Evolutionary conservation across 176 grass and related monocot species (phyloP).

Genomic region (Hordeum vulgare): DNA sequence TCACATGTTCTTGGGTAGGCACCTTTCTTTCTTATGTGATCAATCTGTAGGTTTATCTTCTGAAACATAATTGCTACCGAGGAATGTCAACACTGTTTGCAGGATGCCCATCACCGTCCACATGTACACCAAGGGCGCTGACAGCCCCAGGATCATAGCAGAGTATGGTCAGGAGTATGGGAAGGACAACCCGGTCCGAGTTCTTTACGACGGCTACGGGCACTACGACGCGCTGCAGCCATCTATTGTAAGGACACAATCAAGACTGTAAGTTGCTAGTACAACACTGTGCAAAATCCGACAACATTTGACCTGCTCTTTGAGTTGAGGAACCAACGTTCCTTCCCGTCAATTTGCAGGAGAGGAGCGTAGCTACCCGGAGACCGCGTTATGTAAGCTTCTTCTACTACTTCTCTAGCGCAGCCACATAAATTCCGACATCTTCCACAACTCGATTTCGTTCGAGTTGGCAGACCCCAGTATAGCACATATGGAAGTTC

Average conservation of each 20-base stretch:
- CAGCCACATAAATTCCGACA: not conserved
- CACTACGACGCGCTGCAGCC: slow-evolving; percentile 75
- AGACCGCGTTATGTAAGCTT: slow-evolving; percentile 24
- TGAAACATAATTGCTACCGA: not conserved
- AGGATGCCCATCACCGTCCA: slow-evolving; percentile 95
- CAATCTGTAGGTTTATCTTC: not conserved
- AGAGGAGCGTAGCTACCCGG: slow-evolving; percentile 19
- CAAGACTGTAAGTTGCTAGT: slow-evolving; percentile 41
- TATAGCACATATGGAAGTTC: not conserved
- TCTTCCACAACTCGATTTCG: not conserved
- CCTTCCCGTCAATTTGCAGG: slow-evolving; percentile 28
- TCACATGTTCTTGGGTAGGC: slow-evolving; percentile 82
- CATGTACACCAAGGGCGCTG: slow-evolving; percentile 57
- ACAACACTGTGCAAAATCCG: slow-evolving; percentile 8
- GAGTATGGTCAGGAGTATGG: slow-evolving; percentile 97
- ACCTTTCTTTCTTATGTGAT: not conserved
- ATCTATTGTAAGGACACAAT: slow-evolving; percentile 53
- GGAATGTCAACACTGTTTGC: not conserved
- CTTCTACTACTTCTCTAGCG: slow-evolving; percentile 15
- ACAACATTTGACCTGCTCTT: slow-evolving; percentile 1
- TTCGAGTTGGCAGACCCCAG: not conserved
- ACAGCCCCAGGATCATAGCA: slow-evolving; percentile 67
- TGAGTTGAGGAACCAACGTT: slow-evolving; percentile 2
- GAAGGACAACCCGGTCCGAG: slow-evolving; percentile 70
- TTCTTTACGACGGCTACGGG: slow-evolving; percentile 82